Evolutionary conservation across 768 basidiomycete species (phyloP).

Genomic region (Cubamyces lactineus): DNA sequence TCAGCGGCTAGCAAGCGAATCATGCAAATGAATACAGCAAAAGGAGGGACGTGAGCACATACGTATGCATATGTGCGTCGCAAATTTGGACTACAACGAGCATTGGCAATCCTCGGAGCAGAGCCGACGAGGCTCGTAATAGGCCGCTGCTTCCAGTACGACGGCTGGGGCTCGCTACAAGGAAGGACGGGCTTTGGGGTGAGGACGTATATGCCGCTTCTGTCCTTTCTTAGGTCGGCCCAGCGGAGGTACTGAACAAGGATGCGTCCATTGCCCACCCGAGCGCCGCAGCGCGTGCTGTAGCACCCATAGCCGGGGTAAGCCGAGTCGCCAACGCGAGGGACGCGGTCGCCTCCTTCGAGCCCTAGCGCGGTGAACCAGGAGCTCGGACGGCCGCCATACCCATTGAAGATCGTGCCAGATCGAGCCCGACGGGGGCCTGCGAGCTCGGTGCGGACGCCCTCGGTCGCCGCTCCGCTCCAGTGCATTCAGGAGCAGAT

Average conservation of each 20-base stretch:
- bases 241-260: conserved; percentile 42
- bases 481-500: too few species aligned
- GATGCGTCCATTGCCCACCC: conserved; percentile 51
- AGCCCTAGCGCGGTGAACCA: neutral
- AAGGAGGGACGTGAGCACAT: neutral
- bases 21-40: neutral
- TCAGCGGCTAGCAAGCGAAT: conserved; percentile 7
- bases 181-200: conserved; percentile 63
- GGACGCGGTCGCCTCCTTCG: conserved; percentile 12
- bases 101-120: neutral
- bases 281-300: conserved; percentile 56
- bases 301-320: conserved; percentile 42
- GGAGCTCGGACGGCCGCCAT: conserved; percentile 8
- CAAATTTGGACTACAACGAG: neutral
- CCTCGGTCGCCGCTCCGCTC: too few species aligned
- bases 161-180: conserved; percentile 72
- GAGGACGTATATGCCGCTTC: conserved; percentile 57
- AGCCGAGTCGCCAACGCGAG: conserved; percentile 10
- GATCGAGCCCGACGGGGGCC: neutral
- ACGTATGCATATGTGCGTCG: neutral
- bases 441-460: too few species aligned
- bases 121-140: conserved; percentile 2
- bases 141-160: conserved; percentile 27
- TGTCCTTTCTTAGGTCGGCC: conserved; percentile 44
- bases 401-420: conserved; percentile 22